Evolutionary conservation across 371 early-diverging fungal genomes (phyloP).

Genomic region (Circinella minor): DNA sequence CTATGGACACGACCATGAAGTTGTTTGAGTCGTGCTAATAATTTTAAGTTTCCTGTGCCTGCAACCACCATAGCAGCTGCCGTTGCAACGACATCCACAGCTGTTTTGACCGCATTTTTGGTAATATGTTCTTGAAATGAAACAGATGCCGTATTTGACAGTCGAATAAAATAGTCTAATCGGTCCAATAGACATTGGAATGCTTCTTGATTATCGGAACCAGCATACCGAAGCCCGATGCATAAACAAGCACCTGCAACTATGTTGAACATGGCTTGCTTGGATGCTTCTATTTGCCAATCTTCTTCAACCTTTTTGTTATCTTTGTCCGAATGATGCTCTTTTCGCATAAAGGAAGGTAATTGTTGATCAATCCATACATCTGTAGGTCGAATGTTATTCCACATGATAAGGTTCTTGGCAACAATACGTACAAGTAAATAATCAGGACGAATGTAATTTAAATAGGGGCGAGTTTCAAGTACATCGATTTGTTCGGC

Average conservation of each 20-base stretch:
- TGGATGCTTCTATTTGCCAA: slow-evolving; percentile 38
- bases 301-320: slow-evolving; percentile 13
- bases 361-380: slow-evolving; percentile 74
- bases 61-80: slow-evolving; percentile 80
- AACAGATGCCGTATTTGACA: slow-evolving; percentile 36
- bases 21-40: slow-evolving; percentile 59
- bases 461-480: slow-evolving; percentile 54
- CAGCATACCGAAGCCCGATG: slow-evolving; percentile 83
- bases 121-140: slow-evolving; percentile 66
- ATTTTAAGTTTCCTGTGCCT: slow-evolving; percentile 76
- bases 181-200: slow-evolving; percentile 50
- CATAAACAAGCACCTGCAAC: slow-evolving; percentile 81
- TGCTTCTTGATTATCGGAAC: slow-evolving; percentile 65
- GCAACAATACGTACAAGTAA: slow-evolving; percentile 71
- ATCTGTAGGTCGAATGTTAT: slow-evolving; percentile 51
- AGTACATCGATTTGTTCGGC: slow-evolving; percentile 70
- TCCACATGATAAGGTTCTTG: slow-evolving; percentile 77
- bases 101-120: slow-evolving; percentile 53
- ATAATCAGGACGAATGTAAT: slow-evolving; percentile 73
- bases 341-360: slow-evolving; percentile 59
- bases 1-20: slow-evolving; percentile 52
- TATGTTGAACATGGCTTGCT: slow-evolving; percentile 71
- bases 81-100: slow-evolving; percentile 69
- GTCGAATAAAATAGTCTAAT: slow-evolving; percentile 54
- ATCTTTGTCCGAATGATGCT: neutral